These are phyloP conservation scores for Solanum peruvianum DNA, from an alignment of 257 asterid species.

Conservation along the genomic window DNA sequence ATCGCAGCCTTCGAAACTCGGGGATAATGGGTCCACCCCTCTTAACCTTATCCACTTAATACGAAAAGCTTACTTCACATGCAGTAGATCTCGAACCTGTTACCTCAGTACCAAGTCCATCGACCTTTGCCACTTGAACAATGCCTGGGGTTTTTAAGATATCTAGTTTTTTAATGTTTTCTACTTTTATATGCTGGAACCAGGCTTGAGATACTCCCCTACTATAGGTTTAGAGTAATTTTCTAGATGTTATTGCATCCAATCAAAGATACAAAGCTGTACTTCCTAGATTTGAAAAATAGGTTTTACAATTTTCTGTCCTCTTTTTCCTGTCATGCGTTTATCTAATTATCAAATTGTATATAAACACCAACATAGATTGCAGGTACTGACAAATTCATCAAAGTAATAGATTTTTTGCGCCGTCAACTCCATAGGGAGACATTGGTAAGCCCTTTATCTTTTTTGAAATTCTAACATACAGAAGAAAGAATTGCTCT, in stretches of 20 bases:
- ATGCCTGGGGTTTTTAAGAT: background rate
- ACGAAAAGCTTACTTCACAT: background rate
- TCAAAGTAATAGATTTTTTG: slow-evolving; percentile 79
- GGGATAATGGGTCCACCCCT: background rate
- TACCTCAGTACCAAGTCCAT: background rate
- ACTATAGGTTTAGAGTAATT: background rate
- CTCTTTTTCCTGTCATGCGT: background rate
- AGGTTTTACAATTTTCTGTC: background rate
- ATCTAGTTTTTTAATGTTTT: background rate
- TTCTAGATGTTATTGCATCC: background rate
- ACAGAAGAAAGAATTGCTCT: background rate
- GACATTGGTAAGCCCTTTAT: slow-evolving; percentile 42
- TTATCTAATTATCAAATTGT: background rate
- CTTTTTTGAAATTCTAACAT: background rate
- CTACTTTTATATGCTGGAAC: background rate
- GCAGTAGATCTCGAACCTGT: background rate
- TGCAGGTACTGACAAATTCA: slow-evolving; percentile 82
- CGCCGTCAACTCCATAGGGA: slow-evolving; percentile 96
- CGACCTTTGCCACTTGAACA: background rate
- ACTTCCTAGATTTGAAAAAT: background rate
- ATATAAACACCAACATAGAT: slow-evolving; percentile 28
- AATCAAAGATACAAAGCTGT: background rate
- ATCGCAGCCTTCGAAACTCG: background rate
- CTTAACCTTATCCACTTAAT: background rate
- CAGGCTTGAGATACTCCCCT: background rate